Base-by-base conservation (phyloP, 2,329 filamentous ascomycete genomes). In the Rutstroemia sydowiana region DNA sequence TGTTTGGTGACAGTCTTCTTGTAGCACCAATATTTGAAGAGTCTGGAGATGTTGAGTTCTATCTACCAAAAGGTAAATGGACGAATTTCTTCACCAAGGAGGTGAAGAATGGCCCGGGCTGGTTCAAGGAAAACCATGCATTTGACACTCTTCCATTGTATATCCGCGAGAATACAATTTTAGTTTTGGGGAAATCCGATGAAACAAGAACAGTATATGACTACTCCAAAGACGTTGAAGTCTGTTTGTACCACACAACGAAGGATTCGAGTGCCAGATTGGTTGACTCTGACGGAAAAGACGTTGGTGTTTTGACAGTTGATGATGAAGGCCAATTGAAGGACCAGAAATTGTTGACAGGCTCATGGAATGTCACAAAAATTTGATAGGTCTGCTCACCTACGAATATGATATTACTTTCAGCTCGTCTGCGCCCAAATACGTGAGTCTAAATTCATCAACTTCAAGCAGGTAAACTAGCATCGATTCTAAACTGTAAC, bases 11-110 rank as follows among this genome's bases (percentile, higher is more conserved):
- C n/a, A 72, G 72, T 45, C 64, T 84, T 20, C 65, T 83, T 10
- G 73, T 80, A 18, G 78, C 78, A 0, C 79, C 79, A 0, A 72
- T 83, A 2, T 82, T 82, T 55, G 70, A 72, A n/a, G 75, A 79
- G 55, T 69, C 71, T 8, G 78, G 78, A 0, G 68, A 70, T 4
- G 77, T 78, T 0, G 74, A 76, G 23, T 79, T 81, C 59, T 83
- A 84, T 60, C 65, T 78, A 6, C 75, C 75, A 2, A 66, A 68
- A n/a, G 74, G 73, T 9, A 65, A 63, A 26, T 77, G 75, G 75
- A 75, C 71, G n/a, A 71, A 63, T 52, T 75, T 73, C 63, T 75
- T 75, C 67, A 66, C 70, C 47, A 68, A 69, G 9, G 64, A 70
- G 53, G 66, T 67, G 28, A 62, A 68, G 14, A 56, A 66, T 23